These are phyloP conservation scores for Kuraishia floccosa DNA, from an alignment of 805 yeast species.

Conservation along the genomic window DNA sequence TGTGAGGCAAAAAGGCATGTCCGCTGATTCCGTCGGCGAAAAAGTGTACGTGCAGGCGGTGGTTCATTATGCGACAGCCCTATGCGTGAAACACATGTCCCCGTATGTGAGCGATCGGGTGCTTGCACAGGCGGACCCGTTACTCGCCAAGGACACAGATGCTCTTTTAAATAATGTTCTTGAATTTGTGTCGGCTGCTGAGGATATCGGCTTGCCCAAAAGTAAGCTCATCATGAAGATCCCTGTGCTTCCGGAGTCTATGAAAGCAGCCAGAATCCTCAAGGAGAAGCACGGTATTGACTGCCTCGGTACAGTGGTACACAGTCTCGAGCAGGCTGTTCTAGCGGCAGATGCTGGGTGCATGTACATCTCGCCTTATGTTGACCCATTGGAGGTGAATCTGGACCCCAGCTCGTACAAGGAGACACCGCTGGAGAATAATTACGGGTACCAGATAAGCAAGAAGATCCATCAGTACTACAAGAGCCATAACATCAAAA, in stretches of 20 bases:
- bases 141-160: slow-evolving; percentile 13
- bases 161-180: slow-evolving; percentile 14
- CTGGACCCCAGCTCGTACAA: slow-evolving; percentile 14
- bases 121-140: slow-evolving; percentile 18
- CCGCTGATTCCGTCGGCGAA: slow-evolving; percentile 5
- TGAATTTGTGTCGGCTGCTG: slow-evolving; percentile 17
- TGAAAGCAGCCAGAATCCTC: slow-evolving; percentile 18
- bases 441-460: slow-evolving; percentile 17
- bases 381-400: slow-evolving; percentile 16
- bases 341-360: slow-evolving; percentile 24
- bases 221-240: slow-evolving; percentile 20
- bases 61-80: slow-evolving; percentile 11
- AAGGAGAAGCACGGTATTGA: slow-evolving; percentile 12
- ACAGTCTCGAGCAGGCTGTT: slow-evolving; percentile 22
- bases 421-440: slow-evolving; percentile 10
- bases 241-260: slow-evolving; percentile 21
- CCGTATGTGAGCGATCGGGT: slow-evolving; percentile 11
- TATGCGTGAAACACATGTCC: slow-evolving; percentile 12
- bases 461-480: slow-evolving; percentile 21
- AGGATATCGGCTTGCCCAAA: slow-evolving; percentile 18
- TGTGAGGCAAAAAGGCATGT: slow-evolving; percentile 7
- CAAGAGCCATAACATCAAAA: slow-evolving; percentile 16
- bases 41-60: slow-evolving; percentile 8
- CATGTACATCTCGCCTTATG: slow-evolving; percentile 21
- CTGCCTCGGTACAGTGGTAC: slow-evolving; percentile 24